Evolutionary conservation across 2,329 filamentous ascomycete genomes (phyloP).

Genomic region (Ceratocystis eucalypticola): DNA sequence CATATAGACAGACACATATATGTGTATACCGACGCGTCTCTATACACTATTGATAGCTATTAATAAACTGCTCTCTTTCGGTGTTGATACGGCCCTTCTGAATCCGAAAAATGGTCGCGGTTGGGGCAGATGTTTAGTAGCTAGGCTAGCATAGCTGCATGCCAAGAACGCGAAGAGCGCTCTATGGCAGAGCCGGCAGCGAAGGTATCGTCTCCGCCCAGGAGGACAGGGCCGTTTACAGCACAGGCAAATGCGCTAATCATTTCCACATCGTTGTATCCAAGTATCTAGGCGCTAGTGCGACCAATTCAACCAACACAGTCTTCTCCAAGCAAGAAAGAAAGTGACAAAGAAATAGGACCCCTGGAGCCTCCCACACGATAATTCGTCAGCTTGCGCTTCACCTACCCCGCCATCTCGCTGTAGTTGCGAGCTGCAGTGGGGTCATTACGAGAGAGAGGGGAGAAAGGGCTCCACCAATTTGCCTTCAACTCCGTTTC

Average conservation of each 20-base stretch:
- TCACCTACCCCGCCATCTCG: background rate
- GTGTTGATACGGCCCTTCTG: background rate
- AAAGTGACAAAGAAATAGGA: too few species aligned
- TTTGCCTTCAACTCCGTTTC: background rate
- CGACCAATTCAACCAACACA: too few species aligned
- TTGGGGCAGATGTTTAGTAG: background rate
- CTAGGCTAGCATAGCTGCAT: background rate
- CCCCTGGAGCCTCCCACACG: background rate
- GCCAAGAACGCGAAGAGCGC: background rate
- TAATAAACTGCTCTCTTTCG: background rate
- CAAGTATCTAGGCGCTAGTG: background rate
- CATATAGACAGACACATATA: background rate
- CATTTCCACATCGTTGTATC: background rate
- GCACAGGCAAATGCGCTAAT: background rate
- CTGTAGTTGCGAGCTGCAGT: background rate
- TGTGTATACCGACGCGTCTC: background rate
- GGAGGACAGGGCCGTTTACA: background rate
- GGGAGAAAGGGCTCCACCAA: background rate
- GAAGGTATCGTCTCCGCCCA: background rate
- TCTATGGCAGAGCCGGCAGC: background rate
- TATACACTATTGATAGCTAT: background rate
- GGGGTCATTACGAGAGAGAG: background rate
- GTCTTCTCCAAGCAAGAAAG: too few species aligned
- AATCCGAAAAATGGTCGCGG: background rate
- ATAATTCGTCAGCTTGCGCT: background rate